Conservation (phyloP, 345 rosid species). For the Euclidium syriacum region DNA sequence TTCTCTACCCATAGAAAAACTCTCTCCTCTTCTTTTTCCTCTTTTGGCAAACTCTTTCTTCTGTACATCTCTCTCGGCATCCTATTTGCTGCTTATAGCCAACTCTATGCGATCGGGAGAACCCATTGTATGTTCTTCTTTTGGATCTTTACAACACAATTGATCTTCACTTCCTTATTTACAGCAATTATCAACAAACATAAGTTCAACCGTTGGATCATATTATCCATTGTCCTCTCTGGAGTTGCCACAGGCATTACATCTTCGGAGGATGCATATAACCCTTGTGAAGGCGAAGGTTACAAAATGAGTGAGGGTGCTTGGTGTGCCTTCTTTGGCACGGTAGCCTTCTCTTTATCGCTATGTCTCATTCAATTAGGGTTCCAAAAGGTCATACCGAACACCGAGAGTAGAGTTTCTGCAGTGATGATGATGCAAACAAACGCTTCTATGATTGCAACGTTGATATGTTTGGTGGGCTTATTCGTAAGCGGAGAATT, state of each 20-base stretch:
- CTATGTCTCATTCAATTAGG: conserved; percentile 41
- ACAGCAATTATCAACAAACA: conserved; percentile 40
- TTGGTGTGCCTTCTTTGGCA: conserved; percentile 34
- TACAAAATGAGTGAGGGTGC: conserved; percentile 16
- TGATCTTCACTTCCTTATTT: conserved; percentile 39
- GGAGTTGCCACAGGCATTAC: conserved; percentile 37
- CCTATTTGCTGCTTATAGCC: conserved; percentile 33
- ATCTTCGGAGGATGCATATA: conserved; percentile 32
- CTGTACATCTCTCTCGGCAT: conserved; percentile 34
- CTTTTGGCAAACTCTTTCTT: conserved; percentile 11
- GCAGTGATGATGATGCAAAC: conserved; percentile 19
- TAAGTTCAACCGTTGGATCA: conserved; percentile 42
- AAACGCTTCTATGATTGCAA: conserved; percentile 22
- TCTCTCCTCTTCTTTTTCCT: not conserved
- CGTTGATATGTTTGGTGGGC: conserved; percentile 27
- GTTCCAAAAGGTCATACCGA: conserved; percentile 25
- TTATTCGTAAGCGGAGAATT: conserved; percentile 8
- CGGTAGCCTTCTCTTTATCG: conserved; percentile 36
- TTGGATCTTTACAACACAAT: conserved; percentile 42
- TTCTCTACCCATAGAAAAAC: not conserved
- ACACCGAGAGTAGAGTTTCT: conserved; percentile 2
- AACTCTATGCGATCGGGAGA: conserved; percentile 33
- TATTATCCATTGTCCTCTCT: conserved; percentile 35
- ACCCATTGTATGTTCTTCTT: conserved; percentile 31
- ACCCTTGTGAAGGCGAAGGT: conserved; percentile 21